Conservation (phyloP, 1,284 basidiomycete genomes). For the Boletellus deceptivus region DNA sequence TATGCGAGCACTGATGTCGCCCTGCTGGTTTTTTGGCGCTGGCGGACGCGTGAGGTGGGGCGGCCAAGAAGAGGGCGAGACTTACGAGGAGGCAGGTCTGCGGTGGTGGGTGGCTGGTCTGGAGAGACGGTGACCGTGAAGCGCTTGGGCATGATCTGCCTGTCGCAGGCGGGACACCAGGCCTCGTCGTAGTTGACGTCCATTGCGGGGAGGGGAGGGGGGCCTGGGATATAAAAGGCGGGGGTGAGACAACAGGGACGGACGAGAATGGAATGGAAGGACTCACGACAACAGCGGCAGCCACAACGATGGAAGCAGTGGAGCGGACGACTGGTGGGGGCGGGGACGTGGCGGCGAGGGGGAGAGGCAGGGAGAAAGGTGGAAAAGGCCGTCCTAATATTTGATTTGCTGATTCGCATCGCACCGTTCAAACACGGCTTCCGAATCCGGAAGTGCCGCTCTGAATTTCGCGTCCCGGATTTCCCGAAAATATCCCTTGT, state of each 20-base stretch:
- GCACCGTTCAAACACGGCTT: slow-evolving; percentile 24
- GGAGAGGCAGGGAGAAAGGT: slow-evolving; percentile 14
- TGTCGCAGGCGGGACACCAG: slow-evolving; percentile 73
- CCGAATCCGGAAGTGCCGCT: slow-evolving; percentile 15
- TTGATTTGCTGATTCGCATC: slow-evolving; percentile 39
- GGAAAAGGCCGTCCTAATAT: slow-evolving; percentile 37
- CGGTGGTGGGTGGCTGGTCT: slow-evolving; percentile 27
- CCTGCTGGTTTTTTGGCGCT: slow-evolving; percentile 30
- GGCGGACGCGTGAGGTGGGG: slow-evolving; percentile 11
- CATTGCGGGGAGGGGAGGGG: slow-evolving; percentile 17
- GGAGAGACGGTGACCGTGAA: slow-evolving; percentile 42
- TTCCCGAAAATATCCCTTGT: slow-evolving; percentile 26
- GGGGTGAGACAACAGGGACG: slow-evolving; percentile 22
- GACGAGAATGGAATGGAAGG: slow-evolving; percentile 15
- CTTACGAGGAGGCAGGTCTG: slow-evolving; percentile 32
- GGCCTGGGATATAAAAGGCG: slow-evolving; percentile 12
- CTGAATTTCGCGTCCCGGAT: slow-evolving; percentile 26
- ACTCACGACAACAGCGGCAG: slow-evolving; percentile 14
- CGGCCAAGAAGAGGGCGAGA: slow-evolving; percentile 25
- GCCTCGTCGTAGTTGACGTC: slow-evolving; percentile 58
- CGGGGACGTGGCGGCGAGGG: slow-evolving; percentile 12
- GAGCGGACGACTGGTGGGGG: not conserved
- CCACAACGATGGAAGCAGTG: slow-evolving; percentile 1
- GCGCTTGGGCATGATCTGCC: slow-evolving; percentile 69
- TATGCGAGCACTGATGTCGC: slow-evolving; percentile 18